Conservation (phyloP, 345 rosid genomes). For the Reutealis trisperma region DNA sequence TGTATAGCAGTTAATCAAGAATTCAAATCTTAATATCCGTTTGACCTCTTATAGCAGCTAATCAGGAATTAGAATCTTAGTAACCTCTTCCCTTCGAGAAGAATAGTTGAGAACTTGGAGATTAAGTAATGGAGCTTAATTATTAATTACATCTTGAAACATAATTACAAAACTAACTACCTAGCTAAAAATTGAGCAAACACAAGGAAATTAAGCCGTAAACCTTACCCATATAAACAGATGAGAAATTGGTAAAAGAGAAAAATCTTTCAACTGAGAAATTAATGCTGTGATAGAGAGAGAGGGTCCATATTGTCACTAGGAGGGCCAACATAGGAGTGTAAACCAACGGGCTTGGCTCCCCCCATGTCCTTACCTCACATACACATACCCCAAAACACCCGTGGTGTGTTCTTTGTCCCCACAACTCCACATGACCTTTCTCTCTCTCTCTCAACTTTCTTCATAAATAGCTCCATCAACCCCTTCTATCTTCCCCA, state of each 20-base stretch:
- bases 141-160: not conserved
- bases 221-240: not conserved
- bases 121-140: not conserved
- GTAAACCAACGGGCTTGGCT: slow-evolving; percentile 48
- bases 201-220: not conserved
- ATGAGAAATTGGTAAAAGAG: not conserved
- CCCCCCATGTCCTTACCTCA: slow-evolving; percentile 53
- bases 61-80: no score
- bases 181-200: not conserved
- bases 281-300: not conserved
- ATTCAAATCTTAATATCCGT: no score
- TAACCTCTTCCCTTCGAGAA: no score
- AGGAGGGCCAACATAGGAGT: slow-evolving; percentile 52
- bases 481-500: slow-evolving; percentile 29
- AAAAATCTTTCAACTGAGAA: not conserved
- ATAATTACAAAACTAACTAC: not conserved
- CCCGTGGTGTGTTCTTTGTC: slow-evolving; percentile 36
- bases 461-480: slow-evolving; percentile 46
- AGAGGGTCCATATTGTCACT: slow-evolving; percentile 57
- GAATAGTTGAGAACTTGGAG: not conserved
- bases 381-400: slow-evolving; percentile 49
- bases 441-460: slow-evolving; percentile 25
- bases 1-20: no score
- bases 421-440: slow-evolving; percentile 34
- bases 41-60: no score